Evolutionary conservation across 1,284 basidiomycete species (phyloP), one percentile per base, ranked within the genome.

Genomic region (Coniophora puteana): DNA sequence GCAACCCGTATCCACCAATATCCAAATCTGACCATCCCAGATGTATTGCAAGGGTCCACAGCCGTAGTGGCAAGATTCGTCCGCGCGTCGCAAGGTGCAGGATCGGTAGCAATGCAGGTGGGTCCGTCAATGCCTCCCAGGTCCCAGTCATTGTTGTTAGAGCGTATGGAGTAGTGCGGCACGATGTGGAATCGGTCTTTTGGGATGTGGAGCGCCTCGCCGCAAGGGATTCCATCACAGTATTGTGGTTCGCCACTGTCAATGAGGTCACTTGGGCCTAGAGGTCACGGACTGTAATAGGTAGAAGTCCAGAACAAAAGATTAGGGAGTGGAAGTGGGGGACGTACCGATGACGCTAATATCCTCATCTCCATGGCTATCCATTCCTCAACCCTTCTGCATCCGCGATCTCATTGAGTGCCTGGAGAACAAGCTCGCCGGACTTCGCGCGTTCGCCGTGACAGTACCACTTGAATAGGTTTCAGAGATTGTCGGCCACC

Each of bases 21-120:
- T 7, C 5, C 8, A 13, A 13, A 20, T 16, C 7, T 8, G 7
- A 8, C 8, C 13, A 5, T 10, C 33, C 33, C 14, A 20, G 33
- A 14, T 20, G 33, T 21, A 35, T 35, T 20, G 33, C 33, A 10
- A 35, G 21, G 21, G 17, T 14, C 33, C 33, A 35, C n/a, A 35
- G 18, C 8, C 33, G 33, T 21, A 20, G 17, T 20, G 33, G 33
- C 5, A 7, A 20, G 8, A 35, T 7, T 7, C 33, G 33, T 10
- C 33, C n/a, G n/a, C n/a, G n/a, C n/a, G n/a, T n/a, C n/a, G n/a
- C n/a, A n/a, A n/a, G n/a, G n/a, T n/a, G n/a, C 33, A 23, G n/a
- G 33, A 35, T 35, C n/a, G 33, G 8, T 7, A 35, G 14, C 29
- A 14, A 31, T 14, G 8, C 29, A n/a, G 20, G 6, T n/a, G n/a